phyloP scores from a whole-genome alignment of 2,329 filamentous ascomycete genomes.

The Coniochaeta prunicola region DNA sequence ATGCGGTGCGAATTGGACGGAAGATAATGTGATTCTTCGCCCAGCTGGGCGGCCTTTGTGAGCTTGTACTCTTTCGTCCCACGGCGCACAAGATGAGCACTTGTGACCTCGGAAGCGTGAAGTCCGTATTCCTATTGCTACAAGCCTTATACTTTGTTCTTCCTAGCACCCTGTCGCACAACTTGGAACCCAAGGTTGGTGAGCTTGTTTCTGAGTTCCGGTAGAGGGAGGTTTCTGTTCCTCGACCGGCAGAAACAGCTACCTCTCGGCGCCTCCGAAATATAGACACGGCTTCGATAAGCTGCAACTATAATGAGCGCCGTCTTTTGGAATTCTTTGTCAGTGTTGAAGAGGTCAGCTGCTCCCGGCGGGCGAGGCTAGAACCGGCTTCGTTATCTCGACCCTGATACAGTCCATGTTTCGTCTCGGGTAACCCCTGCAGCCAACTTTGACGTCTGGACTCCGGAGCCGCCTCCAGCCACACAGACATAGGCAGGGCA shows the following conservation, averaged over 20 bases:
- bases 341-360: neutral
- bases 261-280: neutral
- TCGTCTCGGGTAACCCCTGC: neutral
- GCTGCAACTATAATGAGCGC: neutral
- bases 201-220: conserved; percentile 1
- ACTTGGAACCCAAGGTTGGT: neutral
- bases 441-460: neutral
- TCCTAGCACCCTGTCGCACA: neutral
- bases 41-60: neutral
- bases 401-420: conserved; percentile 2
- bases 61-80: neutral
- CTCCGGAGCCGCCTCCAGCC: neutral
- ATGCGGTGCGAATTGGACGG: neutral
- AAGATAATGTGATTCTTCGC: neutral
- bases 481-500: neutral
- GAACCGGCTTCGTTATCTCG: neutral
- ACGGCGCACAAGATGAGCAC: neutral
- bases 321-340: neutral
- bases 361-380: neutral
- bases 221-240: conserved; percentile 8
- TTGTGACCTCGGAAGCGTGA: neutral
- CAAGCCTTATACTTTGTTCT: neutral
- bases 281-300: neutral
- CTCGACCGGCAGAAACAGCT: conserved; percentile 4
- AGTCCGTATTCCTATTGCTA: neutral